phyloP scores from a whole-genome alignment of 768 basidiomycete species.

The Lanmaoa rubissima region DNA sequence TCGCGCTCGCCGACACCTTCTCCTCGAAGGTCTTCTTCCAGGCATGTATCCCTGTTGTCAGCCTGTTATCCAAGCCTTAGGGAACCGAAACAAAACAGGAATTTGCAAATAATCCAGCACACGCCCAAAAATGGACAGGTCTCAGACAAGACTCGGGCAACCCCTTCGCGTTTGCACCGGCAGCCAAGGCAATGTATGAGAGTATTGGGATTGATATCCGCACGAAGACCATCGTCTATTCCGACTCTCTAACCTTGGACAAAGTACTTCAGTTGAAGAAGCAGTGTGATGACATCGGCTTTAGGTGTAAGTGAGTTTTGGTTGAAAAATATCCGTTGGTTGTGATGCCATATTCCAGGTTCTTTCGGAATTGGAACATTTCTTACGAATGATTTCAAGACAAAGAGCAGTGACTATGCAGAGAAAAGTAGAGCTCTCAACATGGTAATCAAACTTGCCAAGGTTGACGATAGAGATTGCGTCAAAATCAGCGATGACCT shows the following conservation, averaged over 20 bases:
- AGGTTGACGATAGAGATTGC: constrained; percentile 70
- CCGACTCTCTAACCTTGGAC: constrained; percentile 74
- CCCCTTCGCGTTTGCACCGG: constrained; percentile 75
- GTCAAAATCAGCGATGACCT: constrained; percentile 95
- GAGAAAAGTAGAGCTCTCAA: constrained; percentile 81
- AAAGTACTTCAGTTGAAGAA: constrained; percentile 67
- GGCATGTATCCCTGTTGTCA: constrained; percentile 37
- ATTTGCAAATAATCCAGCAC: constrained; percentile 51
- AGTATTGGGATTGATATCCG: constrained; percentile 63
- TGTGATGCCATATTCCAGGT: constrained; percentile 41
- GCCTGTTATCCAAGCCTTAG: not conserved
- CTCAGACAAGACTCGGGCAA: constrained; percentile 95
- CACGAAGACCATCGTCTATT: constrained; percentile 76
- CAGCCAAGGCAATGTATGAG: constrained; percentile 70
- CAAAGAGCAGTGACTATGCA: constrained; percentile 39
- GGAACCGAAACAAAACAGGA: constrained; percentile 41
- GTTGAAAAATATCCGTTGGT: not conserved
- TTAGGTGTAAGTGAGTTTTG: constrained; percentile 45
- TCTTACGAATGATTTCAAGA: constrained; percentile 84
- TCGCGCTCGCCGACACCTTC: constrained; percentile 95
- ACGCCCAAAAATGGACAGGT: constrained; percentile 72
- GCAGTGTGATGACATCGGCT: constrained; percentile 71
- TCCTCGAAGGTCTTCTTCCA: constrained; percentile 84
- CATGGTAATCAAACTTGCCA: constrained; percentile 91
- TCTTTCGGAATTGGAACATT: constrained; percentile 94